Evolutionary conservation across 139 green algal species (phyloP), one percentile per base, ranked within the genome.

Genomic region (Picochlorum sp.): DNA sequence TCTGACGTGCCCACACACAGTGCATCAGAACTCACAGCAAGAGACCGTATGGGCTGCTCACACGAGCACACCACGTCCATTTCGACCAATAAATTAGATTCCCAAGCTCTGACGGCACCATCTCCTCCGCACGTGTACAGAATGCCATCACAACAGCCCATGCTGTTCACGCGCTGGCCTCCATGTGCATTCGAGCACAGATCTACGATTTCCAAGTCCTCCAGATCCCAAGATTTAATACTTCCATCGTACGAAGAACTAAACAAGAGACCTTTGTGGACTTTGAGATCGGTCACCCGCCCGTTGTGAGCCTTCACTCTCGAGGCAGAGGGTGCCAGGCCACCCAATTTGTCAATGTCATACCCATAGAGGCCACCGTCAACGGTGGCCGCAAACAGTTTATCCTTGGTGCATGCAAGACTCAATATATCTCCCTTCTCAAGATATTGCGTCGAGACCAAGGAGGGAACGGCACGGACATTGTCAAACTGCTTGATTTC

Each of bases 61-160:
- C 34, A 41, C 34, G 34, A 41, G 9, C 34, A 41, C 7, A 11
- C 34, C 34, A 41, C 34, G 18, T 37, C 49, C 14, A 64, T 45
- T 54, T 54, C 18, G 5, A 26, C 47, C 18, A 66, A 20, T 45
- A 66, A 20, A 49, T 32, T 46, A 23, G 61, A 23, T 16, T 45
- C 34, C 61, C 61, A 66, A 14, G 23, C 14, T 13, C 69, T 61
- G 26, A 79, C 18, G 15, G 83, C 69, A 73, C 80, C 79, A 69
- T 92, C 85, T 49, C 83, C 82, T 7, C 85, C 85, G 15, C 84
- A 84, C 4, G 80, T 86, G 84, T 87, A 92, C 28, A 92, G 56
- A 14, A 85, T 46, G 9, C 72, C 76, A 61, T 82, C 74, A 5
- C 24, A 28, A 28, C 24, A 28, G 24, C 24, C 24, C 24, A 28